A percentile compares a stretch with the other conserved stretches of the same genome.
Conservation (phyloP, 345 rosid species). For the Carallia pectinifolia region DNA sequence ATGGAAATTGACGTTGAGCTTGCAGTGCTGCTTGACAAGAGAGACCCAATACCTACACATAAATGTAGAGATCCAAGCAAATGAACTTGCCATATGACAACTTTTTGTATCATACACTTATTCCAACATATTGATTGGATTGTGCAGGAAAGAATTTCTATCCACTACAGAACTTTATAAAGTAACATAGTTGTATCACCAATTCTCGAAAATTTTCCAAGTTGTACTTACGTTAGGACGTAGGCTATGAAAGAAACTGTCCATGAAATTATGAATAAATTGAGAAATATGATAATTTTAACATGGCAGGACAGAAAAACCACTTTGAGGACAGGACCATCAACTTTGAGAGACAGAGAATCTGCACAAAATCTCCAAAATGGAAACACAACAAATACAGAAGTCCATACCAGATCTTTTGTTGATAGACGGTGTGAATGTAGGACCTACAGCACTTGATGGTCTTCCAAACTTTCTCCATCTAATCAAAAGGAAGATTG, state of each 20-base stretch:
- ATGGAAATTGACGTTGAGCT: constrained; percentile 80
- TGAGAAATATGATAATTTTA: no score
- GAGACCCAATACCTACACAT: constrained; percentile 46
- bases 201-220: background rate
- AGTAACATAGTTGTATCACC: background rate
- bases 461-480: constrained; percentile 80
- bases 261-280: background rate
- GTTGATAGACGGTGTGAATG: constrained; percentile 62
- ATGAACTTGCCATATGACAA: background rate
- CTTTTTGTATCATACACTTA: no score
- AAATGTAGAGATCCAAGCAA: constrained; percentile 2
- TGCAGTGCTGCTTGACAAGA: constrained; percentile 37
- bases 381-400: background rate
- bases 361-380: no score
- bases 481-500: constrained; percentile 56
- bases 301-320: no score
- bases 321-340: no score
- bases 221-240: background rate
- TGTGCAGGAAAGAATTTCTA: background rate
- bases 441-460: constrained; percentile 84
- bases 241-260: background rate
- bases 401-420: constrained; percentile 70
- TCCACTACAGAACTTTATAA: background rate
- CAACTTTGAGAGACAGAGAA: no score
- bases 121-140: background rate